Evolutionary conservation across 345 rosid species (phyloP), one percentile per base, ranked within the genome.

Genomic region (Citrus inodora): DNA sequence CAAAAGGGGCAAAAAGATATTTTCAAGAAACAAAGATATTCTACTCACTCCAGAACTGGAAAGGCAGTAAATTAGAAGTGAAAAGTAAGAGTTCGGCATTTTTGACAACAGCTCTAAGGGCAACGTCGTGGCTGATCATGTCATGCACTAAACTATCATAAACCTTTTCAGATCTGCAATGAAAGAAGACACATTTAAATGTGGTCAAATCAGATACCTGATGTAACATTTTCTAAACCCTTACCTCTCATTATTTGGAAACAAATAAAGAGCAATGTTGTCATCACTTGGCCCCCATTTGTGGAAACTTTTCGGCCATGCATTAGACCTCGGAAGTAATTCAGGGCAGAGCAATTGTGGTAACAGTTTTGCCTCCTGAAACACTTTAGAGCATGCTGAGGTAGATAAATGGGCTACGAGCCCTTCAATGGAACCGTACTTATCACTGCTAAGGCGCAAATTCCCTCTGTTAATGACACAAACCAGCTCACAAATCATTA

Each of bases 31-130:
- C 35, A 71, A 67, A 56, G 51, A 68, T 65, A 38, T 70, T 71
- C 53, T 38, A 74, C 96, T 92, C 75, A 92, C 98, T 86, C 96
- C 92, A 80, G 27, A 21, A 85, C 24, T 71, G 78, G 77, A 73
- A 32, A 3, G 98, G 97, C 89, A 94, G 85, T 60, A 75, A 17
- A 4, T 58, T 81, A 53, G 98, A 93, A 51, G 93, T 76, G 84
- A 88, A 94, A 42, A 94, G 82, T 60, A 94, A 76, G 75, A 93
- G 89, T 67, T 92, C 98, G 7, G 87, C 94, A 75, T 87, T 80
- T 76, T 88, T 65, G 79, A 90, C 76, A 37, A 80, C 65, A 14
- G 82, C 78, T 89, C 80, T 90, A 86, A 94, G 81, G 67, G 88
- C 95, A 66, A 78, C 82, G 77, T 90, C 90, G 7, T 64, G 65